Conservation (phyloP, 306 rosid genomes). For the Castanea mollissima region DNA sequence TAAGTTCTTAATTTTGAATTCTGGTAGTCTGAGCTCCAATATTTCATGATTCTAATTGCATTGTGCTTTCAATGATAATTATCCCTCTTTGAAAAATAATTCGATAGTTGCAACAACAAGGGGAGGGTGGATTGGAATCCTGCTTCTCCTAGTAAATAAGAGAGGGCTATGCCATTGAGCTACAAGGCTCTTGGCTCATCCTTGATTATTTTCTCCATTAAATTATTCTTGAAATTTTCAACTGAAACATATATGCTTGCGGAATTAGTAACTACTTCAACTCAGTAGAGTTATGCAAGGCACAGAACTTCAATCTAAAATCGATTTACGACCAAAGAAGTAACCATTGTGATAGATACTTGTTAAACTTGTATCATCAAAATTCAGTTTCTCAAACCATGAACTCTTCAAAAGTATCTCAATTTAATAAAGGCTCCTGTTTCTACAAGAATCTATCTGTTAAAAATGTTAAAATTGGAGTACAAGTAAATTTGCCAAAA, state of each 20-base stretch:
- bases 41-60: background rate
- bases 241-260: background rate
- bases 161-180: too few species aligned
- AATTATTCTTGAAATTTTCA: background rate
- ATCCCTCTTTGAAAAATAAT: too few species aligned
- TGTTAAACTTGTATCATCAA: too few species aligned
- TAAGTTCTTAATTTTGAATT: slow-evolving; percentile 24
- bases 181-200: background rate
- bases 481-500: background rate
- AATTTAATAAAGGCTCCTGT: too few species aligned
- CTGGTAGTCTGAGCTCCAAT: background rate
- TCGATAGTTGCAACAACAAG: too few species aligned
- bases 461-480: background rate
- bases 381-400: too few species aligned
- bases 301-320: background rate
- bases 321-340: background rate
- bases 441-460: background rate
- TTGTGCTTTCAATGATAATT: too few species aligned
- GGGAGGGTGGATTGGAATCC: too few species aligned
- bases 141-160: too few species aligned
- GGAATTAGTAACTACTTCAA: background rate
- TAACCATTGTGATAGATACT: too few species aligned
- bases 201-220: background rate
- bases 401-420: too few species aligned
- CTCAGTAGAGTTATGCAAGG: background rate